Evolutionary conservation across 176 grass and related monocot genomes (phyloP).

Genomic region (Tillandsia leiboldiana): DNA sequence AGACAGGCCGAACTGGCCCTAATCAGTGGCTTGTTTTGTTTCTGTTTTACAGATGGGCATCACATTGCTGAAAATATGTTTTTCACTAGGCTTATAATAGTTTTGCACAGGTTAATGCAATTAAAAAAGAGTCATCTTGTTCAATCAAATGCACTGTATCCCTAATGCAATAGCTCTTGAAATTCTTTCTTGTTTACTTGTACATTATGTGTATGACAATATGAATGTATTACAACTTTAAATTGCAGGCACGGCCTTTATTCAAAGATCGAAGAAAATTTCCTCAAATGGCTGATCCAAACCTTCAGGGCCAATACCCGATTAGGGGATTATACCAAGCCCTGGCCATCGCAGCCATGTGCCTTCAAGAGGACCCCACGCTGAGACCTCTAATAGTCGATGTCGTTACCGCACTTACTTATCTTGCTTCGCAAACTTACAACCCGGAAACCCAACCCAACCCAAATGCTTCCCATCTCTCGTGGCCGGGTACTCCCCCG

Average conservation of each 20-base stretch:
- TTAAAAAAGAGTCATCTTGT: no score
- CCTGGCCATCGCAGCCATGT: background rate
- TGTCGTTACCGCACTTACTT: background rate
- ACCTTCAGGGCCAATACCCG: background rate
- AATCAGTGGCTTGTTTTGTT: no score
- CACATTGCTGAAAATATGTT: no score
- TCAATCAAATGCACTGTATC: no score
- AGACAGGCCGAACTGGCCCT: no score
- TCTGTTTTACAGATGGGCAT: no score
- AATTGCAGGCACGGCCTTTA: background rate
- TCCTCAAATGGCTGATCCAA: background rate
- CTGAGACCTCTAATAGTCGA: background rate
- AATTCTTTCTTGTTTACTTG: background rate
- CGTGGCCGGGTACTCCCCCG: background rate
- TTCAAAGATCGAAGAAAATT: conserved; percentile 2
- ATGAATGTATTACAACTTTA: background rate
- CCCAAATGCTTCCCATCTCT: background rate
- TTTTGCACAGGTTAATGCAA: no score
- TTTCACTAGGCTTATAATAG: no score
- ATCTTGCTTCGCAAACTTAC: background rate
- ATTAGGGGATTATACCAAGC: background rate
- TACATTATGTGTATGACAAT: background rate
- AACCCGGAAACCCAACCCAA: background rate
- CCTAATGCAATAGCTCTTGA: no score
- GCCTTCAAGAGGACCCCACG: background rate